Base-by-base conservation (phyloP, 2,329 filamentous ascomycete genomes). In the Phyllosticta paracitricarpa region DNA sequence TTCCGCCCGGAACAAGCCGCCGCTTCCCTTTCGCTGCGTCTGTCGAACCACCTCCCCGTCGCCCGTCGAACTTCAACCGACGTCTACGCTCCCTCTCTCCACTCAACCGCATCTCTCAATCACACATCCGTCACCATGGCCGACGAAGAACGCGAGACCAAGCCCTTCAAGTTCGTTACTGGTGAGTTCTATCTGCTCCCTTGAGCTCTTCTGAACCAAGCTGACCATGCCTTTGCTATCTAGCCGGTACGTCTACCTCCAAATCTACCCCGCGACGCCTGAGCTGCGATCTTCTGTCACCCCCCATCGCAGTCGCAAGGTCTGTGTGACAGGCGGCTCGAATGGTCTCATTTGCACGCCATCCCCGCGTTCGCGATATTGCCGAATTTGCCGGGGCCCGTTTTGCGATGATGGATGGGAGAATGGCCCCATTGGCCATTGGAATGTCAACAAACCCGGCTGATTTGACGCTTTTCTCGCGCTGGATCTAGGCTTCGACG, bases 131-230 rank as follows among this genome's bases (percentile, higher is more conserved):
- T 78, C 84, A 92, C 80, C 71, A 99, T 99, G 93, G 88, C 91
- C 77, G 90, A 95, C 81, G 89, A 89, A 75, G 87, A 90, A 73
- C 82, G 85, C 75, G 89, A 96, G 78, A 97, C 92, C 81, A 99
- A 97, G 87, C 95, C 95, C 79, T 99, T 99, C 89, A 99, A 99
- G 89, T 97, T 97, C 82, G 94, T 97, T 75, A 97, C 93, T 82
- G 93, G 92, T 96, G 85, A 78, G 90, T 77, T 55, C n/a, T 5
- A 51, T 28, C 64, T 63, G 63, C 62, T 56, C 65, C 69, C 69
- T 64, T 70, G 67, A 66, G 64, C 62, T 68, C 66, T 65, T 67
- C 19, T 61, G 54, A 64, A 64, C 68, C 68, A 70, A 73, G 70
- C 77, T 80, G 74, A 80, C 70, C 60, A 57, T 67, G 48, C 54